Evolutionary conservation across 208 protist species (phyloP).

Genomic region (Phytomonas sp.): DNA sequence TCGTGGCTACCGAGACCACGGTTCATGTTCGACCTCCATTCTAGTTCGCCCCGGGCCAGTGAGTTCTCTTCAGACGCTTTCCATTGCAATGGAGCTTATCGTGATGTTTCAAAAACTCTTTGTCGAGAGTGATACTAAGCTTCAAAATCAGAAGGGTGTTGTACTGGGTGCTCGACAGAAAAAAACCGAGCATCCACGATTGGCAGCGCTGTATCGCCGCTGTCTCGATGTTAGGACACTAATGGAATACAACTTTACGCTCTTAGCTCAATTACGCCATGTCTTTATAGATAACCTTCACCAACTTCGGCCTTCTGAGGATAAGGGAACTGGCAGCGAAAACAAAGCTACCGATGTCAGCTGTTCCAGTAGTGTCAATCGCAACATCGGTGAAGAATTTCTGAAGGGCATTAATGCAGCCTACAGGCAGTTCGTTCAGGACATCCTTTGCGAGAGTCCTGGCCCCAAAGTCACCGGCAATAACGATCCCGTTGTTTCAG

Average conservation of each 20-base stretch:
- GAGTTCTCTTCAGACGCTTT: slow-evolving; percentile 18
- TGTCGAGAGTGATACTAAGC: slow-evolving; percentile 20
- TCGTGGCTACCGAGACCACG: background rate
- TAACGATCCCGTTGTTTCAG: background rate
- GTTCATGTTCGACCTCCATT: background rate
- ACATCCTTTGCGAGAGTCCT: background rate
- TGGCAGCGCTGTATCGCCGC: slow-evolving; percentile 39
- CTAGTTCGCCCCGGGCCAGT: slow-evolving; percentile 9
- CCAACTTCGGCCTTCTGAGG: slow-evolving; percentile 3
- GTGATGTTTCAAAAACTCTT: slow-evolving; percentile 38
- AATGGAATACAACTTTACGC: slow-evolving; percentile 42
- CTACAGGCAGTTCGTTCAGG: background rate
- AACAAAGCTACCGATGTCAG: slow-evolving; percentile 15
- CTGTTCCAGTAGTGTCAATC: slow-evolving; percentile 1
- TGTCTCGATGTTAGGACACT: slow-evolving; percentile 28
- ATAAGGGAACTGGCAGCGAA: background rate
- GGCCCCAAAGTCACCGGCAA: background rate
- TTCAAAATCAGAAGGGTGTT: slow-evolving; percentile 22
- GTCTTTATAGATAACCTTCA: slow-evolving; percentile 24
- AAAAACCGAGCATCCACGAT: slow-evolving; percentile 20
- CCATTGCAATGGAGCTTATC: slow-evolving; percentile 24
- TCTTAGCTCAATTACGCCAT: slow-evolving; percentile 34
- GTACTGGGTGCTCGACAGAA: slow-evolving; percentile 14
- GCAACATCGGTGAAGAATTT: background rate
- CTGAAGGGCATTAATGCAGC: background rate